phyloP scores from a whole-genome alignment of 1,284 basidiomycete genomes.

The Xerocomus amazonicus region DNA sequence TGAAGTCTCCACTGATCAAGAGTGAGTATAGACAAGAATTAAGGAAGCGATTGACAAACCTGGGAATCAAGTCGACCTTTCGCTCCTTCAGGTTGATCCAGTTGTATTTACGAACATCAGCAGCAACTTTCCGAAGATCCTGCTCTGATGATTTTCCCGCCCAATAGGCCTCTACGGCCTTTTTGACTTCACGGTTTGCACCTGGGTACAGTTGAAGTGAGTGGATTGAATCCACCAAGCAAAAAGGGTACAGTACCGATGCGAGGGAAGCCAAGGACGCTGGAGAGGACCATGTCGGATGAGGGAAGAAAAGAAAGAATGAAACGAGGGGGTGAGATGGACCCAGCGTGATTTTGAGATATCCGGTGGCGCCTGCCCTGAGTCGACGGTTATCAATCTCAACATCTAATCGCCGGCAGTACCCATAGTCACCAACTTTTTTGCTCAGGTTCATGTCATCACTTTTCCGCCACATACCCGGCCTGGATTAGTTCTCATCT shows the following conservation, averaged over 20 bases:
- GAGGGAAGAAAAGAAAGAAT: conserved; percentile 32
- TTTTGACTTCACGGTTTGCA: conserved; percentile 97
- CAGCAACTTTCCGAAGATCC: conserved; percentile 86
- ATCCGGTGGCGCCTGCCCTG: conserved; percentile 31
- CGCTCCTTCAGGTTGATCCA: conserved; percentile 88
- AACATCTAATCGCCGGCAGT: conserved; percentile 25
- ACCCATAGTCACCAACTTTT: background rate
- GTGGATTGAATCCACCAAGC: background rate
- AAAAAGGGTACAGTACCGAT: conserved; percentile 62
- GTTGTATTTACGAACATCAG: conserved; percentile 86
- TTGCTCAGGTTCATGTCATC: conserved; percentile 17
- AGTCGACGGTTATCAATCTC: conserved; percentile 24
- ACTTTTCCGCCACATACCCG: background rate
- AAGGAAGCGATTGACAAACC: conserved; percentile 48
- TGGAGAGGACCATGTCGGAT: conserved; percentile 68
- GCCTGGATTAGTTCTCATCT: too few relatives aligned
- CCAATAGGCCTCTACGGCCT: conserved; percentile 99
- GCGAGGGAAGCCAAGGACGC: conserved; percentile 96
- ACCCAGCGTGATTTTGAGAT: conserved; percentile 31
- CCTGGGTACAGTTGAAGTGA: conserved; percentile 37
- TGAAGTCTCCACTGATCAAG: conserved; percentile 85
- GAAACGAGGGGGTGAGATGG: conserved; percentile 20
- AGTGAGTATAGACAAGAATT: conserved; percentile 21
- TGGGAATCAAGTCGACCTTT: conserved; percentile 91
- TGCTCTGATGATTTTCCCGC: conserved; percentile 87